Evolutionary conservation across 2,329 filamentous ascomycete species (phyloP).

Genomic region (Chrysoporthe deuterocubensis): DNA sequence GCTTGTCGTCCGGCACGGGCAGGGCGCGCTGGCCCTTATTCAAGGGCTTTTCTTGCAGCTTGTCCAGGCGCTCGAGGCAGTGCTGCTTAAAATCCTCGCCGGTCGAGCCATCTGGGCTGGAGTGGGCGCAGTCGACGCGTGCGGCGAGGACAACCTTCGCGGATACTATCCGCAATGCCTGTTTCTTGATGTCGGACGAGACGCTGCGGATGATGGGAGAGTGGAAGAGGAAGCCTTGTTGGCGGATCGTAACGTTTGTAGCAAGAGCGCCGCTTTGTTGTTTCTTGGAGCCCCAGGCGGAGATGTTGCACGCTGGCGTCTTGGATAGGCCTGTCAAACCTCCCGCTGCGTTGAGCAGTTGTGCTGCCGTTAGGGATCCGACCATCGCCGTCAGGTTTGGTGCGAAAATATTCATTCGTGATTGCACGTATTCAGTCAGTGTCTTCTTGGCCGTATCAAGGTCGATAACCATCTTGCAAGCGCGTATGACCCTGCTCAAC

Average conservation of each 20-base stretch:
- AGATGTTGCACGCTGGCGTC: slow-evolving; percentile 90
- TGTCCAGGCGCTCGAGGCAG: slow-evolving; percentile 85
- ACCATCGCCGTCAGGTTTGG: slow-evolving; percentile 91
- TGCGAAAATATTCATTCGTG: slow-evolving; percentile 94
- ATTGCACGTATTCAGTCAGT: slow-evolving; percentile 92
- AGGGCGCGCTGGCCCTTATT: slow-evolving; percentile 88
- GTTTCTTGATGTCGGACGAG: slow-evolving; percentile 83
- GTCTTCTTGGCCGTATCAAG: slow-evolving; percentile 86
- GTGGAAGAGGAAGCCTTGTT: slow-evolving; percentile 92
- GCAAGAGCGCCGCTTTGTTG: slow-evolving; percentile 78
- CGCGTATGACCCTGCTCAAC: slow-evolving; percentile 72
- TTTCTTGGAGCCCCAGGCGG: slow-evolving; percentile 89
- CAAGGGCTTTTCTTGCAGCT: slow-evolving; percentile 86
- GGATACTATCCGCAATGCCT: slow-evolving; percentile 93
- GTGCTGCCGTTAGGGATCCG: slow-evolving; percentile 89
- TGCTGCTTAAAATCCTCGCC: slow-evolving; percentile 82
- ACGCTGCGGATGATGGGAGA: slow-evolving; percentile 87
- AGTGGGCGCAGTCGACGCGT: slow-evolving; percentile 84
- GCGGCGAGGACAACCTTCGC: slow-evolving; percentile 94
- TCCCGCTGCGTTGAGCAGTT: slow-evolving; percentile 93
- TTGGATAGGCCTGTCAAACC: slow-evolving; percentile 88
- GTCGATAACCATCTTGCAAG: slow-evolving; percentile 86
- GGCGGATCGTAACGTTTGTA: slow-evolving; percentile 86
- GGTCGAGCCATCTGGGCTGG: slow-evolving; percentile 77
- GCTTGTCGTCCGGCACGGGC: slow-evolving; percentile 94